These are phyloP conservation scores for Musa schizocarpa DNA, from an alignment of 176 grass and related monocot species.

Conservation along the genomic window DNA sequence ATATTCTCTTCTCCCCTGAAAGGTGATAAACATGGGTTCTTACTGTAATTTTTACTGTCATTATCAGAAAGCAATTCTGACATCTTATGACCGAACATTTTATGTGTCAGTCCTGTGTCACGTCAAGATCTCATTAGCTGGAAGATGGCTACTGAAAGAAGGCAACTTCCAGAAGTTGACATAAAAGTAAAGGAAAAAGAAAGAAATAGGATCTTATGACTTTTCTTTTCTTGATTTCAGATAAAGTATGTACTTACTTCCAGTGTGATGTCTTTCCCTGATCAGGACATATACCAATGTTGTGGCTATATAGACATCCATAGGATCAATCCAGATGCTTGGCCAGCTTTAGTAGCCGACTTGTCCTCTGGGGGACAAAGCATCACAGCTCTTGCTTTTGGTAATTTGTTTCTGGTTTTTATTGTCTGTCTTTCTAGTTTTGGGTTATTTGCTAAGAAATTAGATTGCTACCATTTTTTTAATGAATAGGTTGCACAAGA, in stretches of 20 bases:
- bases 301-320: constrained; percentile 85
- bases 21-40: constrained; percentile 34
- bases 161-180: constrained; percentile 61
- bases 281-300: constrained; percentile 50
- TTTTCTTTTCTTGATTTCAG: constrained; percentile 8
- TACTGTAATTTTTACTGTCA: not conserved
- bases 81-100: not conserved
- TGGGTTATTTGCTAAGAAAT: not conserved
- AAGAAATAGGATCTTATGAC: not conserved
- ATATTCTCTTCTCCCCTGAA: constrained; percentile 52
- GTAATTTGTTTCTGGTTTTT: constrained; percentile 32
- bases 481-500: constrained; percentile 67
- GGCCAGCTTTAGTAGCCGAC: constrained; percentile 77
- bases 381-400: constrained; percentile 85
- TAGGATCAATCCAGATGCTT: constrained; percentile 76
- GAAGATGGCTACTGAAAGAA: constrained; percentile 88
- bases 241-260: constrained; percentile 3
- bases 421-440: constrained; percentile 7
- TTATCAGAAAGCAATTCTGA: not conserved
- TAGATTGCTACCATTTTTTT: not conserved
- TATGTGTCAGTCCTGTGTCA: constrained; percentile 56
- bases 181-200: constrained; percentile 48
- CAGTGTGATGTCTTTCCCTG: constrained; percentile 2
- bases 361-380: constrained; percentile 70
- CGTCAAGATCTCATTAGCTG: constrained; percentile 94